Evolutionary conservation across 176 grass and related monocot genomes (phyloP).

Genomic region (Melocanna baccifera): DNA sequence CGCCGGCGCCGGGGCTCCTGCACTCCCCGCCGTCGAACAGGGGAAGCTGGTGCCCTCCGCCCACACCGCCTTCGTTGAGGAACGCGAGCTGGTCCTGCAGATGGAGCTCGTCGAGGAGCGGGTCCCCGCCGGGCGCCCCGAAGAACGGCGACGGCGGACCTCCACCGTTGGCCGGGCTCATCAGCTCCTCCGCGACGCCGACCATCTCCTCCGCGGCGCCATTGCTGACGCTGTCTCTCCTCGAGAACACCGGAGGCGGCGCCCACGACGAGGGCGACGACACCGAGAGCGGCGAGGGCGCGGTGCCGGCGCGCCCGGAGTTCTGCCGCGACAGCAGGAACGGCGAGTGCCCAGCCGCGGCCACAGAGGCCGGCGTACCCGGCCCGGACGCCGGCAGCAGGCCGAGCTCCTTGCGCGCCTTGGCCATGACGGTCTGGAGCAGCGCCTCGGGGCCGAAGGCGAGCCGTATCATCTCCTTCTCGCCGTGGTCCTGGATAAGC

Average conservation of each 20-base stretch:
- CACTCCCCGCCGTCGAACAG: slow-evolving; percentile 39
- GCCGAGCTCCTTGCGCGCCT: slow-evolving; percentile 80
- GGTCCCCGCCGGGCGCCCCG: neutral
- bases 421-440: slow-evolving; percentile 69
- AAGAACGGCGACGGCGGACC: slow-evolving; percentile 48
- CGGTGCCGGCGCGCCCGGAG: slow-evolving; percentile 51
- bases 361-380: slow-evolving; percentile 44
- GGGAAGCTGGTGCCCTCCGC: slow-evolving; percentile 32
- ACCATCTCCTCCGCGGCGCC: slow-evolving; percentile 39
- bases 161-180: slow-evolving; percentile 43
- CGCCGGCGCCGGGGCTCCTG: slow-evolving; percentile 33
- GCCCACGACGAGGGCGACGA: slow-evolving; percentile 71
- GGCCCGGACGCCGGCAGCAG: slow-evolving; percentile 40
- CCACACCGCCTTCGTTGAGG: slow-evolving; percentile 40
- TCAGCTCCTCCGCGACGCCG: slow-evolving; percentile 54
- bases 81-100: slow-evolving; percentile 86
- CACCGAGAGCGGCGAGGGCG: slow-evolving; percentile 53
- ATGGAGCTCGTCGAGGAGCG: slow-evolving; percentile 63
- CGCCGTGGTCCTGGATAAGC: slow-evolving; percentile 93
- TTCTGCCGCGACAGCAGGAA: slow-evolving; percentile 70
- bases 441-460: slow-evolving; percentile 88
- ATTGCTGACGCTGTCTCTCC: slow-evolving; percentile 47
- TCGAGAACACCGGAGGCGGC: slow-evolving; percentile 56
- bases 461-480: slow-evolving; percentile 99
- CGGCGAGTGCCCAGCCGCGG: neutral